Conservation (phyloP, 2,329 filamentous ascomycete genomes). For the Ophiostoma perfectum region DNA sequence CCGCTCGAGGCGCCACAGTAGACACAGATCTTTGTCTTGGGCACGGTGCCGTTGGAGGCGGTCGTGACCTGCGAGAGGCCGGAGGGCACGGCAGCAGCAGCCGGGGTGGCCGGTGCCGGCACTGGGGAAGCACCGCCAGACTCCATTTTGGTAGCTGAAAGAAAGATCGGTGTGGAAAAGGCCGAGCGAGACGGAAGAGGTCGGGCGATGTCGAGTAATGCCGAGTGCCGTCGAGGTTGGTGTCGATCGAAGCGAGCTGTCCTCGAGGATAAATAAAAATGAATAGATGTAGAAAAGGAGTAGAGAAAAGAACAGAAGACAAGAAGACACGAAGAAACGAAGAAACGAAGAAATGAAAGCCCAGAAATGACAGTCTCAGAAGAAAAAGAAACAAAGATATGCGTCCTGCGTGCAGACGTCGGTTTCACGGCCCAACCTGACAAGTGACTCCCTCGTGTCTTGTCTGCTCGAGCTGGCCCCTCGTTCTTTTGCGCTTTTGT, state of each 20-base stretch:
- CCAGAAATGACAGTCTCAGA: background rate
- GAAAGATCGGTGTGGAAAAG: background rate
- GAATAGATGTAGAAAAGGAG: background rate
- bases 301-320: background rate
- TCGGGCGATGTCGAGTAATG: background rate
- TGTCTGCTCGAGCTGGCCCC: background rate
- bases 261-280: background rate
- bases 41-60: constrained; percentile 31
- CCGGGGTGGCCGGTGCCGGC: background rate
- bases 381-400: too few species aligned
- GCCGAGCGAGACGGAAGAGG: background rate
- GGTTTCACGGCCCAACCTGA: background rate
- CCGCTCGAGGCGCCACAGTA: constrained; percentile 85
- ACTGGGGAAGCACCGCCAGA: constrained; percentile 6
- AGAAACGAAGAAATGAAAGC: background rate
- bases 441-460: background rate
- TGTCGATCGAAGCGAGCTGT: background rate
- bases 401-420: background rate
- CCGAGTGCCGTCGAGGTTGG: background rate
- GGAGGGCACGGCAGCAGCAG: constrained; percentile 5
- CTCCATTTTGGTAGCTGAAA: constrained; percentile 28
- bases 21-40: constrained; percentile 71
- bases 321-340: background rate
- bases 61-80: constrained; percentile 18
- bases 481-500: background rate